Percentiles rank a stretch among this genome's conserved stretches.
phyloP scores from a whole-genome alignment of 2,329 filamentous ascomycete genomes.

The Botrytis elliptica region DNA sequence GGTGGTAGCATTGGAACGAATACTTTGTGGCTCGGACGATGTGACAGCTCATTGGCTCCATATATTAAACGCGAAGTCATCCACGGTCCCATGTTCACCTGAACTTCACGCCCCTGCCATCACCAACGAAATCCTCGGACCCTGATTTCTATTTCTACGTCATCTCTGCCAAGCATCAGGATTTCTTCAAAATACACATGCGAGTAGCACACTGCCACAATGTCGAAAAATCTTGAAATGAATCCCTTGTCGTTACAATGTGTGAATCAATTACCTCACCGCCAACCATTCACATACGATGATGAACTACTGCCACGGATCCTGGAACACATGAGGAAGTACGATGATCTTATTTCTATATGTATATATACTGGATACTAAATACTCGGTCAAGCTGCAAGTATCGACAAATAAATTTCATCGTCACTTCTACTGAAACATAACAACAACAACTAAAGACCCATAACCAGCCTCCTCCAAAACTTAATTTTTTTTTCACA shows the following conservation, averaged over 20 bases:
- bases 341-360: not conserved
- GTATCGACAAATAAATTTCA: not conserved
- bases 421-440: conserved; percentile 16
- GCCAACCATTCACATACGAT: conserved; percentile 11
- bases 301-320: not conserved
- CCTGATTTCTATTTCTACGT: conserved; percentile 2
- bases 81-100: not conserved
- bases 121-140: not conserved
- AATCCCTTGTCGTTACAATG: not conserved
- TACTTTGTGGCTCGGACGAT: not conserved
- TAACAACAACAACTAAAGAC: conserved; percentile 9
- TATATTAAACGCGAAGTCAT: not conserved
- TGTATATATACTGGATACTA: conserved; percentile 16
- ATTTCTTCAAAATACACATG: not conserved
- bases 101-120: not conserved
- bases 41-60: conserved; percentile 20
- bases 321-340: not conserved
- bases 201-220: not conserved
- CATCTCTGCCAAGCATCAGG: conserved; percentile 12
- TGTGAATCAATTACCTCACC: not conserved
- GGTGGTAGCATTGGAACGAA: not conserved
- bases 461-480: conserved; percentile 3
- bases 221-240: conserved; percentile 8
- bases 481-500: not conserved
- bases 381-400: conserved; percentile 19